Evolutionary conservation across 2,329 filamentous ascomycete species (phyloP), one percentile per base, ranked within the genome.

Genomic region (Aureobasidium lini): DNA sequence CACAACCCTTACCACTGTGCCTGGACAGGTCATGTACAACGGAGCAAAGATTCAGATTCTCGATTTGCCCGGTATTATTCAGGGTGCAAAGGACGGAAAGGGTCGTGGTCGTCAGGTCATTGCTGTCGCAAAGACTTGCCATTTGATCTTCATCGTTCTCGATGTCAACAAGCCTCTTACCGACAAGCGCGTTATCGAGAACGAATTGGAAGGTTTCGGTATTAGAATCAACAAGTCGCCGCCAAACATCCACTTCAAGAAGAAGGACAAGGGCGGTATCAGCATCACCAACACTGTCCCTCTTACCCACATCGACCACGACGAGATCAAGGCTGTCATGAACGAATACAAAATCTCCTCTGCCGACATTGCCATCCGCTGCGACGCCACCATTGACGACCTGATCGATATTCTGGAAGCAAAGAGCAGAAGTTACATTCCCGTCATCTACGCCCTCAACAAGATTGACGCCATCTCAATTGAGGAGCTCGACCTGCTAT

Each of bases 401-500:
- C 76, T 99, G 64, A 99, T 99, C 70, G 94, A 99, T 74, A 78
- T 99, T 18, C 83, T 99, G 47, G 94, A 99, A 75, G 93, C 93
- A 48, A 96, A 90, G 80, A 90, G 88, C 72, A 84, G 94, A 75
- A 91, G 89, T 72, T 99, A 99, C 73, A 97, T 99, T 65, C 94
- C 94, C n/a, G 94, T 97, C 64, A 90, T 99, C 58, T 99, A 99
- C 77, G 94, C 95, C 43, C 82, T 99, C 68, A 99, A 99, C 83
- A 99, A 99, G 80, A 99, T 99, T 67, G 94, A 99, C 75, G 85
- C 92, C 59, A 97, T 99, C 72, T 93, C 90, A 54, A 97, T 99
- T 67, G 93, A 99, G 76, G 94, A 99, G 76, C 81, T 99, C 62
- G 94, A 99, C 75, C 79, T 99, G 62, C 81, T 99, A 31, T 97